Evolutionary conservation across 805 yeast genomes (phyloP), one percentile per base, ranked within the genome.

Genomic region (Barnettozyma salicaria): DNA sequence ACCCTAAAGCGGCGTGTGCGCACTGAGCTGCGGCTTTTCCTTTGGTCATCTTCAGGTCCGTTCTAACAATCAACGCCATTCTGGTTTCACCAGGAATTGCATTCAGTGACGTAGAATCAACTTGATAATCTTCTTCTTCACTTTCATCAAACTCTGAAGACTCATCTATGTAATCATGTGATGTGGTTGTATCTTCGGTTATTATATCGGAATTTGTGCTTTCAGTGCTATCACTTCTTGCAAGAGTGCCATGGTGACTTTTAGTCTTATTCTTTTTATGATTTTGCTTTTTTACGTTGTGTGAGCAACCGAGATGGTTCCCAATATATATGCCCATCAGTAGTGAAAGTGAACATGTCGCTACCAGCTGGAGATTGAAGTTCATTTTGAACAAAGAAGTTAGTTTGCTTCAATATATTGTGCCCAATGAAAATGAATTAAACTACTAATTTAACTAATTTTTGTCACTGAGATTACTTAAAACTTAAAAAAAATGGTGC

Each of bases 1-100:
- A 77, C 0, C 92, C 89, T 23, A 92, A 69, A 1, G 97, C 94
- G n/a, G 98, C 98, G 64, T 92, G 99, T 26, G 88, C 80, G 60
- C 97, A 90, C 56, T 92, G 99, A 6, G 98, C 98, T 5, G 97
- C 97, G 3, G 85, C 80, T 56, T 92, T 92, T 17, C 99, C 99
- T 60, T 86, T 87, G 22, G 82, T 78, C 97, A 92, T 92, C 29
- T 77, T 80, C 43, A 92, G 64, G 57, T 92, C 98, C 20, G 80
- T 83, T 42, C 98, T 76, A 5, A 92, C 87, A 4, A 88, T 77
- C 19, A 92, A 65, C 1, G 92, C 88, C 96, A 90, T 82, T 51
- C 83, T 66, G 10, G 81, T 85, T 56, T 83, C 92, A 1, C 92
- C 94, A 1, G 83, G 83, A 3, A 82, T 61, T 13, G 72, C 77